Evolutionary conservation across 164 flowering plant species (phyloP), one percentile per base, ranked within the genome.

Genomic region (Litsea cubeba): DNA sequence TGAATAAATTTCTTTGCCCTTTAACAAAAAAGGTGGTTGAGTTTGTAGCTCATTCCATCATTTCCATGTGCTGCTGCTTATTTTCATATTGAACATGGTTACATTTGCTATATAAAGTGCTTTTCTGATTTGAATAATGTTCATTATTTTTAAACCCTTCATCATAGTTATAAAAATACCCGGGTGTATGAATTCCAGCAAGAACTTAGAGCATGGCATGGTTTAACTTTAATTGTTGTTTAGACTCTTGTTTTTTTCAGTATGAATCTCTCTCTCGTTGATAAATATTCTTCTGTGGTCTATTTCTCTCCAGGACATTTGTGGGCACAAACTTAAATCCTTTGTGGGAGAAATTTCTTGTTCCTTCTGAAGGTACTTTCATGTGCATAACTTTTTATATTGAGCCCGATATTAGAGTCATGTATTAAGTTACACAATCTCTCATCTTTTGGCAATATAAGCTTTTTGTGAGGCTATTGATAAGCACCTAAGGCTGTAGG

Each of bases 321-420:
- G 85, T 92, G 50, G 98, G 99, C 63, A 95, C 99, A 75, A 93
- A 95, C 74, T 85, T 95, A 78, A 93, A 82, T 84, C 89, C 95
- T 77, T 51, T 73, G 40, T 95, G 97, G 99, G 89, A 87, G 78
- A 87, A 81, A 75, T 93, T 95, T 84, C 86, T 95, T 74, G 75
- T 89, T 79, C 78, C 85, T 73, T 88, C 95, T 75, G 90, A 90
- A 89, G 98, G 99, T 95, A 88, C 79, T 71, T 58, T 50, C 75
- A 1, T 72, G 68, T 25, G 60, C 63, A 23, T 71, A 32, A 40
- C 20, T 24, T 25, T 50, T 5, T 68, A 66, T 25, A 28, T 62
- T 51, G 28, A 24, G 50, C 20, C 14, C 2, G 10, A 64, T 49
- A 18, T 72, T 66, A 20, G 15, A 25, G 20, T 24, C 1, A 22